Conservation (phyloP, 352 stramenopile genomes). For the Phytophthora nicotianae region DNA sequence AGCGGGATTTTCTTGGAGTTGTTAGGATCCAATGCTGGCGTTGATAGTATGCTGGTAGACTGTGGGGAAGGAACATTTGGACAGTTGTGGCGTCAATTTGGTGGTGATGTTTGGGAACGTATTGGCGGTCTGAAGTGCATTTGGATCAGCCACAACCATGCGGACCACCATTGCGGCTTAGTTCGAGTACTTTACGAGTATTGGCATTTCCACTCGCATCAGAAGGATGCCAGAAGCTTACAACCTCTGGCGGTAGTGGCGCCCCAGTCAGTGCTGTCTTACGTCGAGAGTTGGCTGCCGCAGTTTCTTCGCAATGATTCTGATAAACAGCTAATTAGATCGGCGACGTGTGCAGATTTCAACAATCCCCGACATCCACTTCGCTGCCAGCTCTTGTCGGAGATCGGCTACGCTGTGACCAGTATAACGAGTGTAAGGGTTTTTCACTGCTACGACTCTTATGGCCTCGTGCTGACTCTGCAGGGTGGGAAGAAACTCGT, state of each 20-base stretch:
- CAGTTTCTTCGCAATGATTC: slow-evolving; percentile 12
- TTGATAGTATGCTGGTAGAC: slow-evolving; percentile 90
- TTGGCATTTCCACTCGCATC: slow-evolving; percentile 31
- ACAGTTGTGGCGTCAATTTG: slow-evolving; percentile 86
- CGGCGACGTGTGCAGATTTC: slow-evolving; percentile 58
- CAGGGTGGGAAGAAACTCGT: slow-evolving; percentile 61
- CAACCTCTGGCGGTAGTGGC: slow-evolving; percentile 48
- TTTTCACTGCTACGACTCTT: slow-evolving; percentile 84
- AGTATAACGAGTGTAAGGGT: slow-evolving; percentile 69
- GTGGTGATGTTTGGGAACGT: slow-evolving; percentile 37
- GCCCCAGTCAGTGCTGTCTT: slow-evolving; percentile 59
- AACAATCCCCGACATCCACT: slow-evolving; percentile 45
- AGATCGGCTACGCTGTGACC: slow-evolving; percentile 38
- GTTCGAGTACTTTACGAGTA: slow-evolving; percentile 89
- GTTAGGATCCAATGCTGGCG: slow-evolving; percentile 2
- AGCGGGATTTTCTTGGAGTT: slow-evolving; percentile 92
- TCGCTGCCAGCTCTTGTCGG: slow-evolving; percentile 30
- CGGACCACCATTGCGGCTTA: slow-evolving; percentile 96
- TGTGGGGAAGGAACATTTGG: slow-evolving; percentile 95
- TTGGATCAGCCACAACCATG: slow-evolving; percentile 97
- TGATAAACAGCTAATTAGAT: slow-evolving; percentile 33
- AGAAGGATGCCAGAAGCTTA: neutral
- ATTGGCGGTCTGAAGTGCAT: slow-evolving; percentile 84
- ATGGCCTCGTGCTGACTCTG: slow-evolving; percentile 70
- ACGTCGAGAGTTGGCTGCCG: slow-evolving; percentile 57